Evolutionary conservation across 2,329 filamentous ascomycete species (phyloP).

Genomic region (Setomelanomma holmii): DNA sequence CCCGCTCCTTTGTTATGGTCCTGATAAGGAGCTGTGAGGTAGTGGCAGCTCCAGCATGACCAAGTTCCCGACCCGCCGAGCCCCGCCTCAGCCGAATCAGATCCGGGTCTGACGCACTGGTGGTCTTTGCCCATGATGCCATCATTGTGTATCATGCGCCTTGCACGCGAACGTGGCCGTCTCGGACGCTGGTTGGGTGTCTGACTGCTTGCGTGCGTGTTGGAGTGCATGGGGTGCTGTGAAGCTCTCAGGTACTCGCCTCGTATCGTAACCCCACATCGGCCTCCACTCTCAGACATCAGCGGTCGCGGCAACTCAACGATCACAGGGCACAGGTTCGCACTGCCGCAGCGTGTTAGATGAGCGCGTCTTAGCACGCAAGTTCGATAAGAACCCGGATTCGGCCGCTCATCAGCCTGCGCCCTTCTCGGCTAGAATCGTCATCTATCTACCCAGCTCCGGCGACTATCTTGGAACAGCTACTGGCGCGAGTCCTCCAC

Average conservation of each 20-base stretch:
- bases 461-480: conserved; percentile 15
- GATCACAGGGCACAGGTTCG: conserved; percentile 14
- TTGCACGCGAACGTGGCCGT: conserved; percentile 42
- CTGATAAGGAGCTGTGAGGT: conserved; percentile 37
- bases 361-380: conserved; percentile 27
- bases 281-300: conserved; percentile 30
- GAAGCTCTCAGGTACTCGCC: conserved; percentile 13
- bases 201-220: conserved; percentile 12
- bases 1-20: conserved; percentile 27
- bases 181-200: conserved; percentile 36
- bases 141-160: conserved; percentile 44
- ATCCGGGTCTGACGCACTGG: conserved; percentile 34
- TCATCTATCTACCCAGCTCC: conserved; percentile 20
- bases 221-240: conserved; percentile 12
- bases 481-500: conserved; percentile 7
- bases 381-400: conserved; percentile 37
- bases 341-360: conserved; percentile 26
- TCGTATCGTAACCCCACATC: conserved; percentile 26
- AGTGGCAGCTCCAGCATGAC: too few relatives aligned
- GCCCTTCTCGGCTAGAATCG: conserved; percentile 25
- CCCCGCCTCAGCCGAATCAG: conserved; percentile 27
- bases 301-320: conserved; percentile 35
- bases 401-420: conserved; percentile 27
- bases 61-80: conserved; percentile 41
- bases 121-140: conserved; percentile 32